Evolutionary conservation across 768 basidiomycete species (phyloP).

Genomic region (Lactarius sanguifluus): DNA sequence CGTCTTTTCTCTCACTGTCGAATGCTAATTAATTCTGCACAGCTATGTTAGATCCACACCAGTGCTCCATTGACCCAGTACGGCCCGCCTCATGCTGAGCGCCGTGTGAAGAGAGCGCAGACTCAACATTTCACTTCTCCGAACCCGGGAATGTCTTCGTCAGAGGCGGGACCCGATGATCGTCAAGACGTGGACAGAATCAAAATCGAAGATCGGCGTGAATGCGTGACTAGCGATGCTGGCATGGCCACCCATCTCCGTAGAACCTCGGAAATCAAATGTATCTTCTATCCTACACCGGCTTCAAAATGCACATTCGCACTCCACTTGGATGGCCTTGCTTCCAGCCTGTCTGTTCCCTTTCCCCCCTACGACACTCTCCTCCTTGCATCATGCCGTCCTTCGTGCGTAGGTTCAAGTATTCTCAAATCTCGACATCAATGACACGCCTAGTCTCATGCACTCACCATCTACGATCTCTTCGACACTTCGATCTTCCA

Average conservation of each 20-base stretch:
- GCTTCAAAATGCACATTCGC: neutral
- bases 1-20: too few species aligned
- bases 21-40: too few species aligned
- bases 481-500: too few species aligned
- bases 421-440: neutral
- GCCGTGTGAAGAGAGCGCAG: neutral
- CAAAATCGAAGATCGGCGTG: neutral
- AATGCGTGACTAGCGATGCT: too few species aligned
- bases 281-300: too few species aligned
- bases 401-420: constrained; percentile 3
- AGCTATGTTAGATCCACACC: too few species aligned
- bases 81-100: too few species aligned
- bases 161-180: neutral
- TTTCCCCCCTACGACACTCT: neutral
- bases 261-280: too few species aligned
- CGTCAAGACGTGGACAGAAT: neutral
- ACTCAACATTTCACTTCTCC: neutral
- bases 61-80: too few species aligned
- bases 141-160: neutral
- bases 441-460: constrained; percentile 8
- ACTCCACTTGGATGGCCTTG: neutral
- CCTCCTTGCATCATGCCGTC: neutral
- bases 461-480: constrained; percentile 22
- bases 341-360: neutral
- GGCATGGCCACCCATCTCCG: too few species aligned